Evolutionary conservation across 805 yeast species (phyloP), one percentile per base, ranked within the genome.

Genomic region (Zygoascus flipseniorum): DNA sequence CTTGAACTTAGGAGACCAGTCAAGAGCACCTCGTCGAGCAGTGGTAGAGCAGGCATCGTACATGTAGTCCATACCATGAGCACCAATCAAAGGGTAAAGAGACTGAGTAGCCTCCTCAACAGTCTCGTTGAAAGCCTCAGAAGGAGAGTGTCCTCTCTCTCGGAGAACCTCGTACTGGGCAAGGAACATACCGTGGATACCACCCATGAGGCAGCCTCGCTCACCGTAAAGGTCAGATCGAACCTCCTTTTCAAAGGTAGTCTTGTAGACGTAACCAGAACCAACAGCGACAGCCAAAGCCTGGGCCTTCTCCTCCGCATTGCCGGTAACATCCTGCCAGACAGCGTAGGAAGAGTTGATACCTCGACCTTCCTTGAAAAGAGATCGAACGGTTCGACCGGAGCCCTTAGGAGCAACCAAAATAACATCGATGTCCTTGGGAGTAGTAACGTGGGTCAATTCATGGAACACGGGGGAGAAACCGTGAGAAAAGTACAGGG

Each of bases 31-130:
- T 81, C 99, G 89, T 83, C 98, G 89, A 69, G 99, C 99, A 65
- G 99, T 93, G 71, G 99, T 93, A 65, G 99, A 93, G 79, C 99
- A 93, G 69, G 99, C 99, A 73, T 93, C 98, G 84, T 93, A 93
- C 99, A 93, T 93, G 92, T 93, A 93, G 79, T 93, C 99, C 99
- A 93, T 93, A 80, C 99, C 99, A 83, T 93, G 87, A 78, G 89
- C 89, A 78, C 99, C 99, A 67, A 93, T 76, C 81, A 93, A 85
- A 77, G 99, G 99, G 87, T 93, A 93, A 69, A 93, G 82, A 54
- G 98, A 93, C 81, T 93, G 99, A 62, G 99, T 93, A 63, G 99
- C 99, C 81, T 93, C 99, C 82, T 93, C 99, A 65, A 93, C 99
- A 66, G 99, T 93, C 82, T 93, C 99, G 78, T 93, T 93, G 90